phyloP scores from a whole-genome alignment of 2,329 filamentous ascomycete genomes.

The Fusarium subtropicale region DNA sequence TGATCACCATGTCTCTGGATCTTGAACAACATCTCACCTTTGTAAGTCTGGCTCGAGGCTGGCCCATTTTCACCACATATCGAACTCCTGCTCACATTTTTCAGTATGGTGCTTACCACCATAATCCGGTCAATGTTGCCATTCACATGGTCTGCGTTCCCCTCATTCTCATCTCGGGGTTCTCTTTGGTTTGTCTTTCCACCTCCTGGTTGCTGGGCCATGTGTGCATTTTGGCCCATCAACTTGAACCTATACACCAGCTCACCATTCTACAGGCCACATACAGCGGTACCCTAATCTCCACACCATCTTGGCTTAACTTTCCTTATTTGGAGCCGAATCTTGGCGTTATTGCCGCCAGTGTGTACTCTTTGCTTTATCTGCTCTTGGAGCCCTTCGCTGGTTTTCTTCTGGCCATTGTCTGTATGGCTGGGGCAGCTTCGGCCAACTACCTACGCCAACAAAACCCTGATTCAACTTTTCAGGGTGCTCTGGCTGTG shows the following conservation, averaged over 20 bases:
- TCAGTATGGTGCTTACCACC: conserved; percentile 87
- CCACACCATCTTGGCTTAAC: conserved; percentile 74
- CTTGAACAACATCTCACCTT: conserved; percentile 86
- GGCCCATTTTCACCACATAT: background rate
- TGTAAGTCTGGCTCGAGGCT: conserved; percentile 62
- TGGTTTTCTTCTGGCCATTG: conserved; percentile 78
- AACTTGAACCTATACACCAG: conserved; percentile 4
- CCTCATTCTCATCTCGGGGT: conserved; percentile 75
- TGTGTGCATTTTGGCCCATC: conserved; percentile 2
- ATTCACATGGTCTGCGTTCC: conserved; percentile 87
- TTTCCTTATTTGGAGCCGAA: conserved; percentile 75
- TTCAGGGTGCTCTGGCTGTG: conserved; percentile 70
- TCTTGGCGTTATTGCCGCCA: conserved; percentile 71
- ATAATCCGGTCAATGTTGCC: conserved; percentile 78
- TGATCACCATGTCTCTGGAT: conserved; percentile 71
- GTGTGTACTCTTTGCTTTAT: conserved; percentile 82
- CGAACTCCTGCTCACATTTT: conserved; percentile 26
- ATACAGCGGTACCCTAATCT: conserved; percentile 72
- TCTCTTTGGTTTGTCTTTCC: conserved; percentile 73
- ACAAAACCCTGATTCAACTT: conserved; percentile 62
- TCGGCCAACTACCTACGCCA: conserved; percentile 79
- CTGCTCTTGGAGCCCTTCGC: conserved; percentile 94
- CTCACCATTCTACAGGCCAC: conserved; percentile 60
- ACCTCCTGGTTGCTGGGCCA: conserved; percentile 9
- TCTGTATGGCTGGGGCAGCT: conserved; percentile 81